Conservation (phyloP, 2,329 filamentous ascomycete species). For the Thelonectria olida region DNA sequence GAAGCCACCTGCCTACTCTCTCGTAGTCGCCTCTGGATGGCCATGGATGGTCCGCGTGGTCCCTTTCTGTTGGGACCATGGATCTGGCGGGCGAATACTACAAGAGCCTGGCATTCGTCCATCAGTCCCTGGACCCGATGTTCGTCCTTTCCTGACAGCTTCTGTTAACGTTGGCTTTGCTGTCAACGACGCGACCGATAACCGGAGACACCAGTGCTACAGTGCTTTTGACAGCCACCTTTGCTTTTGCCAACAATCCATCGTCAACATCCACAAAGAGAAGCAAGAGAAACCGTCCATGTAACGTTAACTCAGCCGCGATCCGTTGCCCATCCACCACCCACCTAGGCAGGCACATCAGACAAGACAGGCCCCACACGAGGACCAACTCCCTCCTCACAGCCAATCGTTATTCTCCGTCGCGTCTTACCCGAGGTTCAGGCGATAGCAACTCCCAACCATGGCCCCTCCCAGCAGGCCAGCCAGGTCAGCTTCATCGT, state of each 20-base stretch:
- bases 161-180: neutral
- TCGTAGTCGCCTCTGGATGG: neutral
- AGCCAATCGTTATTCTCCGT: slow-evolving; percentile 32
- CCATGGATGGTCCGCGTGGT: neutral
- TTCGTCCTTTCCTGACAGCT: neutral
- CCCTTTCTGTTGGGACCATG: neutral
- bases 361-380: slow-evolving; percentile 18
- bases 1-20: neutral
- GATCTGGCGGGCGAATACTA: too few species aligned
- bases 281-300: slow-evolving; percentile 19
- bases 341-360: too few species aligned
- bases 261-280: neutral
- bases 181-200: neutral
- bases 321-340: neutral
- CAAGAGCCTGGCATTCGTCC: slow-evolving; percentile 25
- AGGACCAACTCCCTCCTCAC: neutral
- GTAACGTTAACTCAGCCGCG: slow-evolving; percentile 41
- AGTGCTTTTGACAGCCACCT: slow-evolving; percentile 1
- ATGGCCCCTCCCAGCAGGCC: slow-evolving; percentile 32
- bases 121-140: slow-evolving; percentile 12
- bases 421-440: slow-evolving; percentile 35
- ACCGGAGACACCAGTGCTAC: slow-evolving; percentile 1
- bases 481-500: slow-evolving; percentile 32
- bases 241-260: slow-evolving; percentile 1
- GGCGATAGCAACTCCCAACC: slow-evolving; percentile 25